Conservation (phyloP, 257 asterid genomes). For the Petrea volubilis region DNA sequence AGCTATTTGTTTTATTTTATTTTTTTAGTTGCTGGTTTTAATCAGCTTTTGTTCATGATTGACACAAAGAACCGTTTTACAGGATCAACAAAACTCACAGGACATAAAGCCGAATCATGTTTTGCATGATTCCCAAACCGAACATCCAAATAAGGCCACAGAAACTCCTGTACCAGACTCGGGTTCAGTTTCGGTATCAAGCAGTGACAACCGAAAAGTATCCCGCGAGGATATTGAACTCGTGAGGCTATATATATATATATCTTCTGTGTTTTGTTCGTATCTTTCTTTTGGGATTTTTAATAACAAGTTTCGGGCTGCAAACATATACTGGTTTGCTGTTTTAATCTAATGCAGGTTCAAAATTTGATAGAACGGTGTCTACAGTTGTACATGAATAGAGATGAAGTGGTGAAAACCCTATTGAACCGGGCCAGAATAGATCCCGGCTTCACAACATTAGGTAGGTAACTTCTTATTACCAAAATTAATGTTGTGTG, state of each 20-base stretch:
- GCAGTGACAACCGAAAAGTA: conserved; percentile 84
- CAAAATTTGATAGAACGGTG: conserved; percentile 94
- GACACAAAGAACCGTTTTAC: conserved; percentile 21
- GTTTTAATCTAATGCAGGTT: conserved; percentile 57
- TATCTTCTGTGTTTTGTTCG: not conserved
- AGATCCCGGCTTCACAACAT: conserved; percentile 96
- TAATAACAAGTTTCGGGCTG: not conserved
- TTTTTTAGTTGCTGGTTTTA: not conserved
- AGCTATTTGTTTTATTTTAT: not conserved
- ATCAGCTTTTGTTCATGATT: not conserved
- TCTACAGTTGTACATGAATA: conserved; percentile 89
- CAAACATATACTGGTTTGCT: conserved; percentile 10
- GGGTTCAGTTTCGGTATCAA: conserved; percentile 80
- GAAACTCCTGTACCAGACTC: conserved; percentile 84
- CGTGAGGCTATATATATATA: conserved; percentile 45
- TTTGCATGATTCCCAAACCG: conserved; percentile 68
- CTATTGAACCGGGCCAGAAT: conserved; percentile 91
- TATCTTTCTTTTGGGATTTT: not conserved
- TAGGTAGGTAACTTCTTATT: conserved; percentile 52
- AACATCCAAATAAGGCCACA: conserved; percentile 53
- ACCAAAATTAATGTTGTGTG: not conserved
- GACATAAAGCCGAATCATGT: conserved; percentile 64
- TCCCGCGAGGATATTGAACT: conserved; percentile 96
- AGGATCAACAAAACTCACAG: conserved; percentile 56
- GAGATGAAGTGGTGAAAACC: conserved; percentile 92